Conservation (phyloP, 495 filamentous ascomycete species). For the Neurospora terricola region DNA sequence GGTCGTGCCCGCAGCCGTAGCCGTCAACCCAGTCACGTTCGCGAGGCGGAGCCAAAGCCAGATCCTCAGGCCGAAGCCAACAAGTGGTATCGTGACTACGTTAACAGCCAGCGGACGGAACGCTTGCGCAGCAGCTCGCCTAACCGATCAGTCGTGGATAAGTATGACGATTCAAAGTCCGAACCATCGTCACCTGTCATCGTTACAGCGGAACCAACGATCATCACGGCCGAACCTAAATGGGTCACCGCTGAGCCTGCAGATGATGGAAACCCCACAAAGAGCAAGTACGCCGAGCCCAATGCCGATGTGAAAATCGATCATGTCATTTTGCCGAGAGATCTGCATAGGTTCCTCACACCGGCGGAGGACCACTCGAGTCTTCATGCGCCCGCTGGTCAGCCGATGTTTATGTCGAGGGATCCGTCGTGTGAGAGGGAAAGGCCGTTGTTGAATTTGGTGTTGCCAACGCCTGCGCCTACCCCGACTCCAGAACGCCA, state of each 20-base stretch:
- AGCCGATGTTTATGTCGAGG: conserved; percentile 28
- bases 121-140: conserved; percentile 36
- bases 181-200: conserved; percentile 26
- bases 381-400: conserved; percentile 2
- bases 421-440: conserved; percentile 40
- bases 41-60: not conserved
- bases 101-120: conserved; percentile 9
- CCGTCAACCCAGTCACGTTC: not conserved
- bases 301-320: conserved; percentile 46
- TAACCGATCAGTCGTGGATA: conserved; percentile 37
- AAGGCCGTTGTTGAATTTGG: conserved; percentile 42
- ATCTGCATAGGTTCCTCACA: conserved; percentile 20
- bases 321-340: conserved; percentile 33
- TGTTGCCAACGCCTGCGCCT: conserved; percentile 39
- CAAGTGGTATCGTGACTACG: conserved; percentile 36
- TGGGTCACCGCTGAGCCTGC: not conserved
- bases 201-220: not conserved
- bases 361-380: not conserved
- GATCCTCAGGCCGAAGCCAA: conserved; percentile 36
- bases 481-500: conserved; percentile 34
- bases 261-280: conserved; percentile 16
- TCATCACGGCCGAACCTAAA: not conserved
- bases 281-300: conserved; percentile 41
- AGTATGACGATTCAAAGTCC: conserved; percentile 31
- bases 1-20: not conserved